A percentile compares a stretch with the other conserved stretches of the same genome.
These are phyloP conservation scores for Neurospora sublineolata DNA, from an alignment of 495 filamentous ascomycete genomes.

Conservation along the genomic window DNA sequence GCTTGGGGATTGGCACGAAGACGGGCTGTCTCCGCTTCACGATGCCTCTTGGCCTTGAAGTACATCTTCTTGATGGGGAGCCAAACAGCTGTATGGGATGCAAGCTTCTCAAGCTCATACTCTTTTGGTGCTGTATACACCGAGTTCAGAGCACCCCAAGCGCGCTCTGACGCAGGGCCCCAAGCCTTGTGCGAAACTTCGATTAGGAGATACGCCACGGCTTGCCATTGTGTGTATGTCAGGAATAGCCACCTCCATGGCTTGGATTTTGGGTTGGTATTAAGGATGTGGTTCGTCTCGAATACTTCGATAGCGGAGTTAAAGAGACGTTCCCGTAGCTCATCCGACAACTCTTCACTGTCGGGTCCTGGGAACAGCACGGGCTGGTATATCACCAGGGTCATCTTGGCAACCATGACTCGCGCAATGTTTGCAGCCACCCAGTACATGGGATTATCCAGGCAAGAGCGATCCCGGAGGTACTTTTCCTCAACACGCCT, in stretches of 20 bases:
- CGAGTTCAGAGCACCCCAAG: constrained; percentile 62
- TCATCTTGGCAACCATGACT: constrained; percentile 54
- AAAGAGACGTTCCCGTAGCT: constrained; percentile 63
- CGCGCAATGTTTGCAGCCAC: constrained; percentile 58
- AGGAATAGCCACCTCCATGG: constrained; percentile 76
- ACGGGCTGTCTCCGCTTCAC: constrained; percentile 36
- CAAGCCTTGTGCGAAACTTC: constrained; percentile 67
- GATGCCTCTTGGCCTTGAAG: constrained; percentile 48
- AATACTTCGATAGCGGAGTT: constrained; percentile 63
- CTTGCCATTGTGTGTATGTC: constrained; percentile 74
- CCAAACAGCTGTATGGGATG: constrained; percentile 54
- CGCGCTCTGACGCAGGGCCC: constrained; percentile 58
- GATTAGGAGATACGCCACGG: constrained; percentile 61
- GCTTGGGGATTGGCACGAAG: constrained; percentile 30
- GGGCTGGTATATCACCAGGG: constrained; percentile 38
- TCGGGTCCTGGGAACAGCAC: constrained; percentile 34
- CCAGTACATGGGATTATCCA: constrained; percentile 53
- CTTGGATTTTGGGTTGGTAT: constrained; percentile 46
- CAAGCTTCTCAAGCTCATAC: constrained; percentile 38
- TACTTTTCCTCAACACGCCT: constrained; percentile 55
- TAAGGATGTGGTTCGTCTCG: constrained; percentile 56
- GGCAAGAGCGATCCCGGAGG: constrained; percentile 46
- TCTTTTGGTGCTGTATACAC: constrained; percentile 45
- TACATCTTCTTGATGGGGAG: constrained; percentile 60
- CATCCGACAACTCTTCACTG: constrained; percentile 35